Conservation (phyloP, 805 yeast species). For the Saturnispora saitoi region DNA sequence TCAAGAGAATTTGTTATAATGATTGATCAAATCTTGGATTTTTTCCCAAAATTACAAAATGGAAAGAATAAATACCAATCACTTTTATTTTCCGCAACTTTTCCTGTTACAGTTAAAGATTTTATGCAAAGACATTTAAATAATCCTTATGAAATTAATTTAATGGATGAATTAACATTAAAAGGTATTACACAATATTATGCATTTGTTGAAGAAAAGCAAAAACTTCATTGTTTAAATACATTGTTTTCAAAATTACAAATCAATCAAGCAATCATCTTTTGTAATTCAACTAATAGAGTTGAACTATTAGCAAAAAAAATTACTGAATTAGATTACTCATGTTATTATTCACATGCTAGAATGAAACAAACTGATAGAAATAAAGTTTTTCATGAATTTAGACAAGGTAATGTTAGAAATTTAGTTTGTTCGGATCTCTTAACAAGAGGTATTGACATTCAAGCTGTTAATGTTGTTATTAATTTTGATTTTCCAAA, state of each 20-base stretch:
- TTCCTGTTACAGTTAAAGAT: slow-evolving; percentile 87
- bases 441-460: slow-evolving; percentile 96
- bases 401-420: slow-evolving; percentile 96
- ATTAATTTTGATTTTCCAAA: slow-evolving; percentile 98
- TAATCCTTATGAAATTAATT: slow-evolving; percentile 89
- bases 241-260: slow-evolving; percentile 89
- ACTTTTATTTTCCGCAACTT: slow-evolving; percentile 86
- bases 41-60: slow-evolving; percentile 50
- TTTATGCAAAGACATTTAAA: slow-evolving; percentile 87
- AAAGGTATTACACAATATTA: slow-evolving; percentile 96
- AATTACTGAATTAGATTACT: slow-evolving; percentile 91
- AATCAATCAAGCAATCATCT: slow-evolving; percentile 93
- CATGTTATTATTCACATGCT: slow-evolving; percentile 96
- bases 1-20: slow-evolving; percentile 82
- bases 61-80: slow-evolving; percentile 58
- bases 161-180: slow-evolving; percentile 95
- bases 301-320: slow-evolving; percentile 93
- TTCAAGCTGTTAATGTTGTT: slow-evolving; percentile 97
- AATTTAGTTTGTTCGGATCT: slow-evolving; percentile 95
- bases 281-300: slow-evolving; percentile 94
- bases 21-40: slow-evolving; percentile 75
- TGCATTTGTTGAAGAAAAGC: slow-evolving; percentile 96
- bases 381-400: slow-evolving; percentile 97
- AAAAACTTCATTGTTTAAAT: slow-evolving; percentile 91
- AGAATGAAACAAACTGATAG: slow-evolving; percentile 96